A percentile compares a stretch with the other conserved stretches of the same genome.
These are phyloP conservation scores for Mycena vitilis DNA, from an alignment of 768 basidiomycete species.

Conservation along the genomic window DNA sequence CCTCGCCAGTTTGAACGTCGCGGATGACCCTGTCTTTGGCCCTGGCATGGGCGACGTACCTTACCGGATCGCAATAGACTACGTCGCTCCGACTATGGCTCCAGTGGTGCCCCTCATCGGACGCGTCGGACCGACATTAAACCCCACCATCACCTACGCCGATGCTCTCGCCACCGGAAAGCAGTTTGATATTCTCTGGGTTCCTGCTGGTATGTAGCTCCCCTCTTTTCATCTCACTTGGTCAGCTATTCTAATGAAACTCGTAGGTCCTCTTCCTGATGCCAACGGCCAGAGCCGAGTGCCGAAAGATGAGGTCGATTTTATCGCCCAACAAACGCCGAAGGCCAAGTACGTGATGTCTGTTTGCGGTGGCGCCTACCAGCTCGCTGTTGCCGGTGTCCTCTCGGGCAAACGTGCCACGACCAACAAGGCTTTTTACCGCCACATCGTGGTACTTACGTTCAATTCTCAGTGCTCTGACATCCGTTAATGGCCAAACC, in stretches of 20 bases:
- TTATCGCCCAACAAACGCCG: slow-evolving; percentile 43
- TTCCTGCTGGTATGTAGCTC: slow-evolving; percentile 32
- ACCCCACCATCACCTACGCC: slow-evolving; percentile 33
- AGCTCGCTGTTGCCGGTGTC: slow-evolving; percentile 47
- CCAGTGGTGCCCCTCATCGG: slow-evolving; percentile 27
- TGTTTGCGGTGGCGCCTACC: slow-evolving; percentile 48
- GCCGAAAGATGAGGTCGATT: slow-evolving; percentile 34
- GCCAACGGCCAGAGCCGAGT: slow-evolving; percentile 3
- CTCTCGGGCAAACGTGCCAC: slow-evolving; percentile 50
- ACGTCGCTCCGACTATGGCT: slow-evolving; percentile 26
- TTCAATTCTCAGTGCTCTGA: background rate
- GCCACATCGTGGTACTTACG: slow-evolving; percentile 40
- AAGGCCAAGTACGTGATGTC: slow-evolving; percentile 47
- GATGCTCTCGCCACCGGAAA: slow-evolving; percentile 27
- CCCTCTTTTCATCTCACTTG: too few relatives aligned
- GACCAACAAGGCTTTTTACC: slow-evolving; percentile 50
- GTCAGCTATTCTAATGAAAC: too few relatives aligned
- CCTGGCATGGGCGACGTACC: slow-evolving; percentile 22
- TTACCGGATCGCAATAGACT: slow-evolving; percentile 27
- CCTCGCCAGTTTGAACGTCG: slow-evolving; percentile 26
- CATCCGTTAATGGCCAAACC: too few relatives aligned
- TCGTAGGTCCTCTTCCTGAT: slow-evolving; percentile 18
- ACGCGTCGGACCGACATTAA: slow-evolving; percentile 21
- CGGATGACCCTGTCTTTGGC: slow-evolving; percentile 18
- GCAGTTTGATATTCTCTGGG: slow-evolving; percentile 37